Evolutionary conservation across 257 asterid genomes (phyloP).

Genomic region (Penstemon newberryi): DNA sequence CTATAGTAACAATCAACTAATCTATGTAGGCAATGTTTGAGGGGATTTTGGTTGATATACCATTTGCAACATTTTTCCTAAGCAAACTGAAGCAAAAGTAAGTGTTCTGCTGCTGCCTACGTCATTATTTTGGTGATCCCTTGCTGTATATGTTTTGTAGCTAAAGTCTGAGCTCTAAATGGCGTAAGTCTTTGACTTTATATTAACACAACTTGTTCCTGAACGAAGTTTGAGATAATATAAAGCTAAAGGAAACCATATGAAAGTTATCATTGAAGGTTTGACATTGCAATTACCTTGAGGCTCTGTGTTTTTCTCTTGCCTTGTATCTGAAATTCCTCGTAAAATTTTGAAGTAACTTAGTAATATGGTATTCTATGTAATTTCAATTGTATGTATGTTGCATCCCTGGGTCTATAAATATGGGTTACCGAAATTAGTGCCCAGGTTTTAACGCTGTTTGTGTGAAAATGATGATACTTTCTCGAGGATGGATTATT

Average conservation of each 20-base stretch:
- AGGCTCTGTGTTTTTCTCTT: neutral
- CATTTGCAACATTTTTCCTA: constrained; percentile 95
- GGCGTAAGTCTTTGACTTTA: constrained; percentile 1
- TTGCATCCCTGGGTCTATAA: neutral
- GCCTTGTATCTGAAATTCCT: neutral
- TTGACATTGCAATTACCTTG: neutral
- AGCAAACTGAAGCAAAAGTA: constrained; percentile 98
- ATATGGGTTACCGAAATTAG: constrained; percentile 4
- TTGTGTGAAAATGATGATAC: neutral
- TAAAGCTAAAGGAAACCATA: constrained; percentile 10
- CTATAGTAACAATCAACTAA: constrained; percentile 19
- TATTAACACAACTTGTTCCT: neutral
- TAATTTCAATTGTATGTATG: neutral
- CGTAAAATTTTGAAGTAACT: neutral
- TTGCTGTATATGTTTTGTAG: neutral
- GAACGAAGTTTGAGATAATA: neutral
- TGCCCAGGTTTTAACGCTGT: neutral
- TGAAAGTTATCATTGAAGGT: constrained; percentile 17
- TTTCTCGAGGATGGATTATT: neutral
- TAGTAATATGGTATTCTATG: too few relatives aligned
- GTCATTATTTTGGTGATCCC: neutral
- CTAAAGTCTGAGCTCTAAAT: constrained; percentile 15
- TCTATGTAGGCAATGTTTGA: constrained; percentile 90
- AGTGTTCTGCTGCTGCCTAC: constrained; percentile 34
- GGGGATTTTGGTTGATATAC: constrained; percentile 96